Evolutionary conservation across 768 basidiomycete genomes (phyloP), one percentile per base, ranked within the genome.

Genomic region (Scleroderma citrinum): DNA sequence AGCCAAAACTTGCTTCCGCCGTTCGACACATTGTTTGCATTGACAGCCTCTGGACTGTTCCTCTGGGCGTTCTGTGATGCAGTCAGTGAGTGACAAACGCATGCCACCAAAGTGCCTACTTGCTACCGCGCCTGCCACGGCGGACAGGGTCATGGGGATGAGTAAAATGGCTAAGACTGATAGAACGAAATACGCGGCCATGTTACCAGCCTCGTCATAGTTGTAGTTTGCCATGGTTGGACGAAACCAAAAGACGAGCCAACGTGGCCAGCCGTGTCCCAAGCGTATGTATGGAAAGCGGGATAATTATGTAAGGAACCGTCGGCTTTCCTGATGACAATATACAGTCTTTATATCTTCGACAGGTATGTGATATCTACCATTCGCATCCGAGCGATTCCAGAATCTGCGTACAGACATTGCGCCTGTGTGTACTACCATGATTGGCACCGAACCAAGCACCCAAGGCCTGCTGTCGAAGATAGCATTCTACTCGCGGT

Each of bases 401-500:
- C 21, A 19, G 39, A 29, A 48, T 52, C 45, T 34, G 20, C 44
- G 30, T 11, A 37, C 64, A 92, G 95, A 67, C 91, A 96, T 65
- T 93, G 94, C 67, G 78, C 77, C 17, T 92, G 90, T 61, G 79
- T 98, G 40, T 97, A 95, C 71, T 96, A 97, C 65, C 92, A 96
- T 56, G 91, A 95, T 65, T 95, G 92, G 89, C 85, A 94, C 59
- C 81, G 91, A 44, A 83, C 83, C 0, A 82, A 77, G 46, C 76
- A 83, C 29, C 82, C 85, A 26, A 85, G 81, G 65, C 77, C 80
- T 35, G 88, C 92, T 2, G 75, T 75, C 14, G 78, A 84, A 63
- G 83, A 84, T 8, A 81, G 81, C 37, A 80, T 92, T 47, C 76
- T 91, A 32, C 82, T 84, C 13, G 90, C 83, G 17, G 91, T 96